Conservation (phyloP, 768 basidiomycete species). For the Russula griseocarnosa region DNA sequence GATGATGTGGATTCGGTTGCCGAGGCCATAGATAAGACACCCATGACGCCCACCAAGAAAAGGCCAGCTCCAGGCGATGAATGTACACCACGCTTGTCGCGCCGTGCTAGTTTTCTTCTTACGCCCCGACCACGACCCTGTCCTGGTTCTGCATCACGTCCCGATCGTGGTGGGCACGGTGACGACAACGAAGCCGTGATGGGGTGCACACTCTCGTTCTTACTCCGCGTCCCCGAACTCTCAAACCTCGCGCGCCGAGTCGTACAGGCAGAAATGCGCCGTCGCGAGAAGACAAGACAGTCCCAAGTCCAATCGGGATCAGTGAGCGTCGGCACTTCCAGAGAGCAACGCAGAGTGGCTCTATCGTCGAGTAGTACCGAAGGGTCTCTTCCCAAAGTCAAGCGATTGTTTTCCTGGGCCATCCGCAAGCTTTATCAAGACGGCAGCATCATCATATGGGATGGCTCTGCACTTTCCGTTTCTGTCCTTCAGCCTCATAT, state of each 20-base stretch:
- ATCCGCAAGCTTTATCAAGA: conserved; percentile 62
- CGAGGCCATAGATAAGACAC: conserved; percentile 14
- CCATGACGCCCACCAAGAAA: conserved; percentile 41
- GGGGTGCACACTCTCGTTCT: conserved; percentile 63
- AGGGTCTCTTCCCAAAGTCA: conserved; percentile 43
- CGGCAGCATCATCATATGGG: conserved; percentile 72
- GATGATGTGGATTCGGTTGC: conserved; percentile 6
- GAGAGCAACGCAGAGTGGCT: conserved; percentile 19
- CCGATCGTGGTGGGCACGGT: neutral
- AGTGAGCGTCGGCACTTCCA: conserved; percentile 28
- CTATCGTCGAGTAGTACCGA: neutral
- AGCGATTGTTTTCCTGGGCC: conserved; percentile 64
- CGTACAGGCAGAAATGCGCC: conserved; percentile 55
- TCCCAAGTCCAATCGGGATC: conserved; percentile 41
- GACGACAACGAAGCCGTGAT: conserved; percentile 3
- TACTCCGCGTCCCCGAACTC: conserved; percentile 74
- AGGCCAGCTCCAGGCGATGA: conserved; percentile 17
- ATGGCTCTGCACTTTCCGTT: conserved; percentile 50
- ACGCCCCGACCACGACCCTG: conserved; percentile 12
- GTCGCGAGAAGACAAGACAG: conserved; percentile 48
- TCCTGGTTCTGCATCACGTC: neutral
- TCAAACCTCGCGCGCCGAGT: conserved; percentile 60
- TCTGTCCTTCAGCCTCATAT: conserved; percentile 32
- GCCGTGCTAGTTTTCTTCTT: neutral
- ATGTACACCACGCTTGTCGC: conserved; percentile 34